These are phyloP conservation scores for Saccharomyces hybrid DNA, from an alignment of 1,139 yeast species.

Conservation along the genomic window DNA sequence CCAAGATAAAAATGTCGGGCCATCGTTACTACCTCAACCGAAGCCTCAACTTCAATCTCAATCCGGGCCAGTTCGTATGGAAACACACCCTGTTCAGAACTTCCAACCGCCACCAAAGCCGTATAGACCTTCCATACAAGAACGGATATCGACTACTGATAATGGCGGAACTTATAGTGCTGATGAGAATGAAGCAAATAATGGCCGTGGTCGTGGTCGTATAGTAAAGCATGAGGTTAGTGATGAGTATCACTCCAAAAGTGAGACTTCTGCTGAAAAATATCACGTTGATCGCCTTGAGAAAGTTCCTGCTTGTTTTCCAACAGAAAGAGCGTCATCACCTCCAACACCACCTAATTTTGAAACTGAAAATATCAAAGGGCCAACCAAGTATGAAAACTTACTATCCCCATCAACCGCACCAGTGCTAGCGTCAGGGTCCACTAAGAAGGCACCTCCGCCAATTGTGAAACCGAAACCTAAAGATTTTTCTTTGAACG, in stretches of 20 bases:
- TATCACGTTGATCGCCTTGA: too few relatives aligned
- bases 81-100: slow-evolving; percentile 1
- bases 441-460: slow-evolving; percentile 13
- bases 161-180: not conserved
- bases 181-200: not conserved
- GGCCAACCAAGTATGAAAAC: not conserved
- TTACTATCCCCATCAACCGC: slow-evolving; percentile 4
- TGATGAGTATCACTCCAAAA: not conserved
- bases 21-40: not conserved
- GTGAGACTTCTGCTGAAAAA: not conserved
- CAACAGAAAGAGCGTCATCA: not conserved
- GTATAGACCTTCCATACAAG: slow-evolving; percentile 3
- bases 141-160: not conserved
- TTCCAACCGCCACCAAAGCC: slow-evolving; percentile 23
- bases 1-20: not conserved
- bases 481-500: slow-evolving; percentile 8
- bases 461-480: slow-evolving; percentile 28
- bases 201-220: not conserved
- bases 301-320: too few relatives aligned
- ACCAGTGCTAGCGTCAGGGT: not conserved
- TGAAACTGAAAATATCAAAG: not conserved
- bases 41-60: not conserved
- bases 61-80: not conserved
- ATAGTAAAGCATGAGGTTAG: not conserved
- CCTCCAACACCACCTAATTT: slow-evolving; percentile 3